Evolutionary conservation across 441 rosid species (phyloP), one percentile per base, ranked within the genome.

Genomic region (Brassica hybrid): DNA sequence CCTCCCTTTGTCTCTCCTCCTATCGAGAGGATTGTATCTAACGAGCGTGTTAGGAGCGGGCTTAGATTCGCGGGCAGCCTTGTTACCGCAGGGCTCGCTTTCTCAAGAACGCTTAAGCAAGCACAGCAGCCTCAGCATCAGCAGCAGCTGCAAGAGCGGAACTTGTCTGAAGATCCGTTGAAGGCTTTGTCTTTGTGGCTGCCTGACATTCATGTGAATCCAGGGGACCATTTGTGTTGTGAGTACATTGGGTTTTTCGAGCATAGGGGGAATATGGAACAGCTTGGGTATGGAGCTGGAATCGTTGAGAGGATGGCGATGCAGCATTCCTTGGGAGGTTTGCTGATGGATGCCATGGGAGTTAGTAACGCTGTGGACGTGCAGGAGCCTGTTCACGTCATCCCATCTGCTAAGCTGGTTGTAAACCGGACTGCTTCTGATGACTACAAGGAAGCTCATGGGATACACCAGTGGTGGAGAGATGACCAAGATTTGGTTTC

Each of bases 401-500:
- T 93, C 60, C 97, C 98, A 13, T 92, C 94, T 0, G 99, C 98
- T 43, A 87, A 82, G 75, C 81, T 96, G 64, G 80, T 83, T 0
- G 76, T 87, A 8, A 96, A 91, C 75, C 23, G 79, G 43, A 83
- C 85, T 27, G 85, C 85, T 43, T 65, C 82, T 0, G 71, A 11
- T 18, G 88, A 91, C 85, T 91, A 90, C 69, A 93, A 82, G 76
- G 87, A 85, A 66, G 97, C 98, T 0, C 99, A 96, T 74, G 98
- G 97, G 52, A 83, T 96, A 72, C 97, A 88, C 74, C 99, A 96
- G 69, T 96, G 99, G 99, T 96, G 98, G 99, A 79, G 86, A 78
- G 87, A 86, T n/a, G 94, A 96, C 69, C 84, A 86, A 75, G 69
- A 86, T 13, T 79, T 94, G 75, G 83, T 83, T 78, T 85, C 92